phyloP scores from a whole-genome alignment of 1,284 basidiomycete genomes.

The Ganoderma meredithae region DNA sequence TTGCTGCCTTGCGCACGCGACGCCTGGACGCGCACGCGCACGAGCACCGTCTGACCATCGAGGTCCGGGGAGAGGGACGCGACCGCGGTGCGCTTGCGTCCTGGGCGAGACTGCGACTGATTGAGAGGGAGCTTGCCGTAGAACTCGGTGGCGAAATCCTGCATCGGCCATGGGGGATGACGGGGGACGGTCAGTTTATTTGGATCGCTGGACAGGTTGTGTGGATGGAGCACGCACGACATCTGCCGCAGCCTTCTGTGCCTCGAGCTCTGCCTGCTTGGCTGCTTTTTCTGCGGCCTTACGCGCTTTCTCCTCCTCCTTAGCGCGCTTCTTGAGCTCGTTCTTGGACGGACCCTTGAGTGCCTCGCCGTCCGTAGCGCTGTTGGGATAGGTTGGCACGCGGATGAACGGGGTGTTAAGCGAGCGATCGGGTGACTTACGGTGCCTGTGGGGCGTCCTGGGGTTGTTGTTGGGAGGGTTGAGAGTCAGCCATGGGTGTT shows the following conservation, averaged over 20 bases:
- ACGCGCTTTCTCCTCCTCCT: constrained; percentile 92
- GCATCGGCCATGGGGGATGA: constrained; percentile 7
- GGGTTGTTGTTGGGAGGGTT: constrained; percentile 18
- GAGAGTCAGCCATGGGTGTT: constrained; percentile 27
- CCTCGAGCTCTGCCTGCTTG: constrained; percentile 80
- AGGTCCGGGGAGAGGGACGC: constrained; percentile 69
- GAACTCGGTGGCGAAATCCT: constrained; percentile 88
- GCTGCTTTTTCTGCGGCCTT: constrained; percentile 88
- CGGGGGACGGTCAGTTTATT: constrained; percentile 11
- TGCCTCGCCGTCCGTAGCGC: constrained; percentile 47
- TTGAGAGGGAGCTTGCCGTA: constrained; percentile 94
- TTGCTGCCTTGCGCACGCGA: constrained; percentile 92
- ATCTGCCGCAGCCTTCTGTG: constrained; percentile 77
- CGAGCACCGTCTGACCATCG: constrained; percentile 82
- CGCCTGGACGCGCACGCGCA: constrained; percentile 93
- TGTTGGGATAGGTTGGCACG: constrained; percentile 15
- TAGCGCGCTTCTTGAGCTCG: constrained; percentile 93
- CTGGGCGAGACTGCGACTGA: constrained; percentile 83
- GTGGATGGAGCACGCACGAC: constrained; percentile 54
- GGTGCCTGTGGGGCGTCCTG: constrained; percentile 31
- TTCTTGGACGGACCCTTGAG: constrained; percentile 74
- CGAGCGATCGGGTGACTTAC: constrained; percentile 30
- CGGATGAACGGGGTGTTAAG: not conserved
- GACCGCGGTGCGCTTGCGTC: constrained; percentile 65
- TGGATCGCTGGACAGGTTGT: constrained; percentile 16